phyloP scores from a whole-genome alignment of 2,329 filamentous ascomycete genomes.

The Penicillium sp. region DNA sequence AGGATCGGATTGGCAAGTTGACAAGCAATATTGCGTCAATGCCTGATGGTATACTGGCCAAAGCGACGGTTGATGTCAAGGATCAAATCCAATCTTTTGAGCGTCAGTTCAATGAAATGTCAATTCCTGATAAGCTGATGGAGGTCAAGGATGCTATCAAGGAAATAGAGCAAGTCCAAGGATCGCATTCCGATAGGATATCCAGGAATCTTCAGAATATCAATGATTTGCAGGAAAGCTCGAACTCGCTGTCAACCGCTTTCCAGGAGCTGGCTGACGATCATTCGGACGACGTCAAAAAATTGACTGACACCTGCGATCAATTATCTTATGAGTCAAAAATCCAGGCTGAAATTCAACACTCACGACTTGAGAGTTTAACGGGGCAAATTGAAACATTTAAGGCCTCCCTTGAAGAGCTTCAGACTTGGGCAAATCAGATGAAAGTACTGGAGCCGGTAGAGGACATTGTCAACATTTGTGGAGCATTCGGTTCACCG shows the following conservation, averaged over 20 bases:
- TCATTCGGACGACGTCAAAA: not conserved
- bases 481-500: not conserved
- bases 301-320: not conserved
- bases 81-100: not conserved
- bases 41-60: not conserved
- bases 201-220: not conserved
- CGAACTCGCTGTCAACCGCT: conserved; percentile 2
- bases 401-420: not conserved
- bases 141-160: not conserved
- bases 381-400: not conserved
- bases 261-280: conserved; percentile 5
- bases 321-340: not conserved
- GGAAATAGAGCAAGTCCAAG: not conserved
- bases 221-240: conserved; percentile 5
- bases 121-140: not conserved
- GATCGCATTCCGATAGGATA: not conserved
- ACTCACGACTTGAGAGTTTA: not conserved
- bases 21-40: not conserved
- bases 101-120: not conserved
- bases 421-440: not conserved
- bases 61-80: not conserved
- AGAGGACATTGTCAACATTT: not conserved
- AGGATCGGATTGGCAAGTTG: not conserved
- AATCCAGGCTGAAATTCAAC: not conserved
- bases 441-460: not conserved